A percentile compares a stretch with the other conserved stretches of the same genome.
Conservation (phyloP, 2,329 filamentous ascomycete genomes). For the Talaromyces sp. region DNA sequence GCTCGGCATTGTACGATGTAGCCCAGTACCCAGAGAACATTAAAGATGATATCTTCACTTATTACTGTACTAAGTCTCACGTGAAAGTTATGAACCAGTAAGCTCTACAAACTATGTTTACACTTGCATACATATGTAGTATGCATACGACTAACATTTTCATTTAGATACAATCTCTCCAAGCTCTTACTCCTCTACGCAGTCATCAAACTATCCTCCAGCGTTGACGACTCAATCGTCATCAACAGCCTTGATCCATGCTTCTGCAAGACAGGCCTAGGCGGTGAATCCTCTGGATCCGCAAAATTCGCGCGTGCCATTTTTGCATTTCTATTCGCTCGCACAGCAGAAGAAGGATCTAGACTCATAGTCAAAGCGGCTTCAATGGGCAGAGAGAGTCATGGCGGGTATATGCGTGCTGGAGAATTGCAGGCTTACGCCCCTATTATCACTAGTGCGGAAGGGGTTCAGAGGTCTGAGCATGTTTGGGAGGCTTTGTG, state of each 20-base stretch:
- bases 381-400: background rate
- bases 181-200: background rate
- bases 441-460: background rate
- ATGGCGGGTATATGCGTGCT: background rate
- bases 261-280: background rate
- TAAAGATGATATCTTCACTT: background rate
- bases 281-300: background rate
- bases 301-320: background rate
- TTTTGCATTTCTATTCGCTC: background rate
- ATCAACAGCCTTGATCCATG: background rate
- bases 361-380: background rate
- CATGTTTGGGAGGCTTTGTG: conserved; percentile 1
- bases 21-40: conserved; percentile 5
- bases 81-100: background rate
- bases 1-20: conserved; percentile 12
- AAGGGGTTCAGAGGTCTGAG: background rate
- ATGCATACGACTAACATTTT: background rate
- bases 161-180: background rate
- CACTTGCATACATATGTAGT: background rate
- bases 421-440: background rate
- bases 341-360: background rate
- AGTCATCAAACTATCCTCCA: background rate
- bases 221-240: background rate
- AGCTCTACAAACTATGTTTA: background rate
- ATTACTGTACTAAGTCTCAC: background rate